These are phyloP conservation scores for Cystobasidium pallidum DNA, from an alignment of 1,284 basidiomycete genomes.

Conservation along the genomic window DNA sequence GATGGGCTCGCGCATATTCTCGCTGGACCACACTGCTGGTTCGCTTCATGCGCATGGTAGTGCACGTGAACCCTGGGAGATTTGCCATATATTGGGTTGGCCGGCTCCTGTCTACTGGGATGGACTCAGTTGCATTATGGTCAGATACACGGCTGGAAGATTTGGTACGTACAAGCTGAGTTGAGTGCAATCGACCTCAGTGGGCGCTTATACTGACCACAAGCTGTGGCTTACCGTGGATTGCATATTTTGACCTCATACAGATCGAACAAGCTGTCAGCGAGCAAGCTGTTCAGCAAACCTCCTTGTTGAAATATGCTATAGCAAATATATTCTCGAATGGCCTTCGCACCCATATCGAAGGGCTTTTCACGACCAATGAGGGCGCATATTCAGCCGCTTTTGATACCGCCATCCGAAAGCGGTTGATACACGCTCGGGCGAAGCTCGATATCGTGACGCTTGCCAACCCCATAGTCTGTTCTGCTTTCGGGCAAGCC, in stretches of 20 bases:
- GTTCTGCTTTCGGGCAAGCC: constrained; percentile 11
- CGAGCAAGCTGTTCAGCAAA: constrained; percentile 2
- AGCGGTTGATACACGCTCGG: constrained; percentile 1
- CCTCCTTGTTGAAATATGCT: neutral
- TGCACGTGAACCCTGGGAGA: neutral
- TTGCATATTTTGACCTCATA: neutral
- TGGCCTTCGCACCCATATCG: constrained; percentile 5
- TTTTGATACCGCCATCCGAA: constrained; percentile 13
- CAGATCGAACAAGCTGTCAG: constrained; percentile 24
- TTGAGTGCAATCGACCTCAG: neutral
- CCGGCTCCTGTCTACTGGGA: neutral
- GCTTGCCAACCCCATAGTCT: neutral
- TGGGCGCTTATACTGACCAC: neutral
- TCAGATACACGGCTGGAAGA: constrained; percentile 15
- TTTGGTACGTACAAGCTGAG: constrained; percentile 1
- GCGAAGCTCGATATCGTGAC: constrained; percentile 12
- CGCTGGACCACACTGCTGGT: neutral
- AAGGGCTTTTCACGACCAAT: constrained; percentile 3
- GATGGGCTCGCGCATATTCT: constrained; percentile 2
- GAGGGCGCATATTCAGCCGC: constrained; percentile 3
- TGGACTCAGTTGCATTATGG: constrained; percentile 3
- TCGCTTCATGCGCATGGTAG: constrained; percentile 13
- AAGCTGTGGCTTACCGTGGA: neutral
- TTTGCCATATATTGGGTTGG: constrained; percentile 19
- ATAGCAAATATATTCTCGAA: constrained; percentile 1